phyloP scores from a whole-genome alignment of 2,329 filamentous ascomycete genomes.

The Claviceps cyperi region DNA sequence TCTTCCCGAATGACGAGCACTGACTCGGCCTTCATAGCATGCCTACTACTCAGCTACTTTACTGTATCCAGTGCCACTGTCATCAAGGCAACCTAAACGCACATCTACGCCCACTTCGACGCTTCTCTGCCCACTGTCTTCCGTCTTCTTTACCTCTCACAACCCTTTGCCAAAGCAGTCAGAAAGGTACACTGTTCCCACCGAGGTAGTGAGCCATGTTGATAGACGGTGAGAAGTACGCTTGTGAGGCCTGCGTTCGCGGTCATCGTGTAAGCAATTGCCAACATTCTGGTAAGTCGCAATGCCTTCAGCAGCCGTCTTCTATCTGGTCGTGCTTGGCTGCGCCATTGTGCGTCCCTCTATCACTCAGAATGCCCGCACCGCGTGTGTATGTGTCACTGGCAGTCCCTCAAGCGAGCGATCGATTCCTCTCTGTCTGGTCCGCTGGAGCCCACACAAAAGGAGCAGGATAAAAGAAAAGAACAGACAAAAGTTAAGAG shows the following conservation, averaged over 20 bases:
- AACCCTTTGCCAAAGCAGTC: conserved; percentile 1
- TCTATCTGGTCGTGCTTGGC: neutral
- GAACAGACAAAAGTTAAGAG: neutral
- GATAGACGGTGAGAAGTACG: conserved; percentile 92
- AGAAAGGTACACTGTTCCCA: neutral
- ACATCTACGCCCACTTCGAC: conserved; percentile 3
- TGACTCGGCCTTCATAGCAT: conserved; percentile 3
- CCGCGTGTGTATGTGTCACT: neutral
- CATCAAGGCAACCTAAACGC: conserved; percentile 2
- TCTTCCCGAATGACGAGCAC: conserved; percentile 2
- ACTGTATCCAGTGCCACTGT: conserved; percentile 1
- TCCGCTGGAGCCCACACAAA: neutral
- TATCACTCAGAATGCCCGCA: neutral
- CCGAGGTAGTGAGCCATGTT: conserved; percentile 39
- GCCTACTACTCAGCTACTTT: neutral
- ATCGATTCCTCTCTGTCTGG: neutral
- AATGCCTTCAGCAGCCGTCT: conserved; percentile 1
- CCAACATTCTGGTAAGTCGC: conserved; percentile 73
- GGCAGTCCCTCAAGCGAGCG: neutral
- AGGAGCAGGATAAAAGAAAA: neutral
- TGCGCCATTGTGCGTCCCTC: neutral
- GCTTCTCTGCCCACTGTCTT: neutral
- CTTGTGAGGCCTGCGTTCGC: conserved; percentile 94
- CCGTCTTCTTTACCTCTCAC: conserved; percentile 1
- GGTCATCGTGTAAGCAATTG: conserved; percentile 98